A percentile compares a stretch with the other conserved stretches of the same genome.
phyloP scores from a whole-genome alignment of 495 filamentous ascomycete genomes.

The Cairneyella variabilis region DNA sequence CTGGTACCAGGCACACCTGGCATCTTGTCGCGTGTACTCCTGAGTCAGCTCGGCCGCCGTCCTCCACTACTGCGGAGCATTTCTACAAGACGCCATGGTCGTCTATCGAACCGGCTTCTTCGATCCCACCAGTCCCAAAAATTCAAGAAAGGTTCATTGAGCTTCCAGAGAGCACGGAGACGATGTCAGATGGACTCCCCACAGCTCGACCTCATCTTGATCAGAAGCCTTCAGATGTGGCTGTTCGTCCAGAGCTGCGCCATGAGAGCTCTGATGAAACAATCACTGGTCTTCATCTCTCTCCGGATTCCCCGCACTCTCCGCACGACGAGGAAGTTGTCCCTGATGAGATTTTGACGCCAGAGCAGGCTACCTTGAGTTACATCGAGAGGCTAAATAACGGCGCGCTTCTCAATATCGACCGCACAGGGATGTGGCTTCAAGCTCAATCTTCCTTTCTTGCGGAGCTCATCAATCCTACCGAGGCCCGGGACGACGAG shows the following conservation, averaged over 20 bases:
- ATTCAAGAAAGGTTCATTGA: no score
- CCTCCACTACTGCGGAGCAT: slow-evolving; percentile 74
- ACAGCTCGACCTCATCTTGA: slow-evolving; percentile 52
- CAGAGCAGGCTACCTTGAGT: slow-evolving; percentile 68
- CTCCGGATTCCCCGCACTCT: no score
- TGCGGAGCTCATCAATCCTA: slow-evolving; percentile 63
- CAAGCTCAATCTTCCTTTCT: slow-evolving; percentile 74
- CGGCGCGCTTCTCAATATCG: slow-evolving; percentile 60
- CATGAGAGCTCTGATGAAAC: slow-evolving; percentile 31
- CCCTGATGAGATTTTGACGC: slow-evolving; percentile 50
- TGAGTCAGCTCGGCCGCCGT: slow-evolving; percentile 46
- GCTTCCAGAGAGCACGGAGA: slow-evolving; percentile 43
- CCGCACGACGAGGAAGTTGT: slow-evolving; percentile 35
- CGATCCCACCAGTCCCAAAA: slow-evolving; percentile 69
- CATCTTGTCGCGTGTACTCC: slow-evolving; percentile 41
- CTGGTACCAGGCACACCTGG: slow-evolving; percentile 76
- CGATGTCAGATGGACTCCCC: slow-evolving; percentile 54
- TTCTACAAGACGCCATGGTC: slow-evolving; percentile 83
- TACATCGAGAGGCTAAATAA: slow-evolving; percentile 65
- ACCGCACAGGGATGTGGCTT: slow-evolving; percentile 81
- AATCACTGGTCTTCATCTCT: slow-evolving; percentile 24
- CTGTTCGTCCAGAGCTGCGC: slow-evolving; percentile 16
- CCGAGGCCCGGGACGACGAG: slow-evolving; percentile 41
- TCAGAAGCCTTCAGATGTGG: slow-evolving; percentile 1
- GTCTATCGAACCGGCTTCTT: no score